Base-by-base conservation (phyloP, 1,284 basidiomycete species). In the Ganoderma lingzhi region DNA sequence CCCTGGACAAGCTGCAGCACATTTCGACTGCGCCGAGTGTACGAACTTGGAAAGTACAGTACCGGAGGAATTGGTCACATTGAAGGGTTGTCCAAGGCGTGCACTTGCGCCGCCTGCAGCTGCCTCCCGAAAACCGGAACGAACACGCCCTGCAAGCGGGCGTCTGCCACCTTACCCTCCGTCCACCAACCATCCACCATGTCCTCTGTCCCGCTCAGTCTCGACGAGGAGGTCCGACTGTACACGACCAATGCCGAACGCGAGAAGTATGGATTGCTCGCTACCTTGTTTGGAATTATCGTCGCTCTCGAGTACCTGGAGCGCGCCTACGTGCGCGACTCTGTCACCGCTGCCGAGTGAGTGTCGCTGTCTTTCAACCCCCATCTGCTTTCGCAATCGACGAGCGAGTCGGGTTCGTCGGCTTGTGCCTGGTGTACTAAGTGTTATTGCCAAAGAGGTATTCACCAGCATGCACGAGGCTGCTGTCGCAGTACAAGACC, bases 401-500 rank as follows among this genome's bases (percentile, higher is more conserved):
- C 0, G 37, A 5, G 23, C n/a, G n/a, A 42, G 23, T 42, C 44
- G 39, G 41, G n/a, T 17, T 14, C 14, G n/a, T 39, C n/a, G n/a
- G 9, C n/a, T 9, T 39, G 2, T 41, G 39, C n/a, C 30, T 17
- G 19, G 3, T 45, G 61, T 61, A 68, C 71, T 70, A 60, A 68
- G 72, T 76, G 77, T 67, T 75, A 60, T 62, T 79, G 74, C 73
- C 79, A 75, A 87, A 86, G 87, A 97, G 96, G 85, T 99, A 99
- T 81, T 96, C 96, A 68, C 96, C 96, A 68, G 96, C 96, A 72
- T 99, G 97, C 79, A 96, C 95, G 19, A 88, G 95, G 59, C 83
- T 99, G 23, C 82, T 99, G 10, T 95, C 94, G 17, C 97, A 99
- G 82, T 99, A 97, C 85, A 98, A 98, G 88, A 98, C 96, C 2